Conservation (phyloP, 192 early-diverging fungal species). For the Coemansia javaensis region DNA sequence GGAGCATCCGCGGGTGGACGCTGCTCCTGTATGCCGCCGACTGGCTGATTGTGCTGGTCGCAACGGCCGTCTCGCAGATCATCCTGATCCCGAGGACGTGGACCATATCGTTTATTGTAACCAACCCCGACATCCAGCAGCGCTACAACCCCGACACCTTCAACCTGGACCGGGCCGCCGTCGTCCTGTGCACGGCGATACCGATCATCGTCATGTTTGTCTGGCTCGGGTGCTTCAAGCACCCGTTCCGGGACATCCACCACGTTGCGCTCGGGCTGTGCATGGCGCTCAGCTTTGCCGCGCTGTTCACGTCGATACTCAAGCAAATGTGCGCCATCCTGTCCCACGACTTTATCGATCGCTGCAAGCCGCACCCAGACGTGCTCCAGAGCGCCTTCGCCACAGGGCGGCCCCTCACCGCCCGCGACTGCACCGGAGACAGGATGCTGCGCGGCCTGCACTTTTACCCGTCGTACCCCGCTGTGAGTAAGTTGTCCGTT, state of each 20-base stretch:
- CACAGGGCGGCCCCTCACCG: constrained; percentile 13
- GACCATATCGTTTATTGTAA: constrained; percentile 8
- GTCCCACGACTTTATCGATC: constrained; percentile 23
- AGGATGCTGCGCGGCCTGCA: constrained; percentile 4
- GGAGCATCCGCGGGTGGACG: neutral
- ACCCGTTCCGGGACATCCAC: constrained; percentile 23
- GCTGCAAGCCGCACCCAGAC: constrained; percentile 11
- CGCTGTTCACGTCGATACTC: constrained; percentile 22
- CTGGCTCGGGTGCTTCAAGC: constrained; percentile 27
- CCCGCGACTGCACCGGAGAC: constrained; percentile 14
- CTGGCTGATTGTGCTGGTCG: constrained; percentile 22
- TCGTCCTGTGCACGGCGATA: constrained; percentile 27
- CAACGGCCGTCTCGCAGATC: constrained; percentile 10
- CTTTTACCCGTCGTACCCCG: constrained; percentile 10
- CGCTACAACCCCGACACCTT: constrained; percentile 4
- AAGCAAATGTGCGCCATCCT: constrained; percentile 12
- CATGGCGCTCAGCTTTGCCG: constrained; percentile 30
- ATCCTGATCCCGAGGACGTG: constrained; percentile 27
- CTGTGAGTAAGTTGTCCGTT: constrained; percentile 23
- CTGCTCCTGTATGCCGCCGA: constrained; percentile 32
- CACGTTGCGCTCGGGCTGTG: constrained; percentile 22
- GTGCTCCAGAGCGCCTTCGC: constrained; percentile 11
- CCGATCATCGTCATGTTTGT: constrained; percentile 25
- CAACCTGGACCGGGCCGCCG: constrained; percentile 19
- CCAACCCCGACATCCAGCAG: constrained; percentile 38